Conservation (phyloP, 2,329 filamentous ascomycete genomes). For the Trichoderma brevicompactum region DNA sequence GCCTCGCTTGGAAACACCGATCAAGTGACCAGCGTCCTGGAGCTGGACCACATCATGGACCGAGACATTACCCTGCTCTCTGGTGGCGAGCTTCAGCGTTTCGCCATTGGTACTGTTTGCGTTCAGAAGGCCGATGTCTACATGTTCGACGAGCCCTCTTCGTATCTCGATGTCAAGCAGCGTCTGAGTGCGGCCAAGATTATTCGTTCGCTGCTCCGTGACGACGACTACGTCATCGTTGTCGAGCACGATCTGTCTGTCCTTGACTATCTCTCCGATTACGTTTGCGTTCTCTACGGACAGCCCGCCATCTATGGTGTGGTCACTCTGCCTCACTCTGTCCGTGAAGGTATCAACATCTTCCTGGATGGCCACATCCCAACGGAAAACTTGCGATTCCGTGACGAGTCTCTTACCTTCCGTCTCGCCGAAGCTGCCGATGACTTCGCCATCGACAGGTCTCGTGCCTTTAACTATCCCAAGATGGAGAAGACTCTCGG, state of each 20-base stretch:
- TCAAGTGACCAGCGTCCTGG: slow-evolving; percentile 80
- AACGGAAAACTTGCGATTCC: slow-evolving; percentile 97
- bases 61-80: slow-evolving; percentile 90
- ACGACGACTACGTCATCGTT: slow-evolving; percentile 95
- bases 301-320: slow-evolving; percentile 96
- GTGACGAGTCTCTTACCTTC: slow-evolving; percentile 95
- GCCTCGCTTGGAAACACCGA: slow-evolving; percentile 78
- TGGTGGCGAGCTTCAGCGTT: slow-evolving; percentile 97
- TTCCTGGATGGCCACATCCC: slow-evolving; percentile 98
- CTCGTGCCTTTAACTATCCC: slow-evolving; percentile 84
- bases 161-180: slow-evolving; percentile 99
- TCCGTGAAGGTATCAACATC: slow-evolving; percentile 98
- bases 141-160: slow-evolving; percentile 99
- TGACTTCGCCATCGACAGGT: slow-evolving; percentile 83
- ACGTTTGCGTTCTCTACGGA: slow-evolving; percentile 96
- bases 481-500: slow-evolving; percentile 92
- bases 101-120: slow-evolving; percentile 93
- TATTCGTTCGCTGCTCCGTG: slow-evolving; percentile 86
- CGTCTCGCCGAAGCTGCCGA: slow-evolving; percentile 88
- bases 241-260: slow-evolving; percentile 99
- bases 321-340: slow-evolving; percentile 91
- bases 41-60: slow-evolving; percentile 86
- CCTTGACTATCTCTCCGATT: slow-evolving; percentile 97
- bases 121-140: slow-evolving; percentile 97
- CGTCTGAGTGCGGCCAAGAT: slow-evolving; percentile 89